These are phyloP conservation scores for Agaricus subrufescens DNA, from an alignment of 768 basidiomycete genomes.

Conservation along the genomic window DNA sequence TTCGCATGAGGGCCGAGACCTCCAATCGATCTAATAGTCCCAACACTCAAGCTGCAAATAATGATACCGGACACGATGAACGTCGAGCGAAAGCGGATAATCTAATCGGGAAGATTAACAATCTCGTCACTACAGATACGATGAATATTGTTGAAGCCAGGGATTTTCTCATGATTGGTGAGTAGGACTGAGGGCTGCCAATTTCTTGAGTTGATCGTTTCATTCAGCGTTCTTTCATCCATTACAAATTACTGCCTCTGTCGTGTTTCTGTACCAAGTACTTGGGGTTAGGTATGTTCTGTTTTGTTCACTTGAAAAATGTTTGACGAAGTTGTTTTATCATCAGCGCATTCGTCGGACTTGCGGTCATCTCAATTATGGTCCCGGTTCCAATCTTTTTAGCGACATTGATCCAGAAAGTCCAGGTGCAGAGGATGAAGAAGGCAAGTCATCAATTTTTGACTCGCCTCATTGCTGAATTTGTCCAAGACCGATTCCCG, in stretches of 20 bases:
- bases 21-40: conserved; percentile 6
- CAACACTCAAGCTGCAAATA: too few species aligned
- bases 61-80: not conserved
- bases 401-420: conserved; percentile 36
- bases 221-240: conserved; percentile 31
- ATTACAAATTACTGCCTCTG: conserved; percentile 32
- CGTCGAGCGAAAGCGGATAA: conserved; percentile 23
- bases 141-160: conserved; percentile 25
- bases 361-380: conserved; percentile 4
- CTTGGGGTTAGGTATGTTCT: conserved; percentile 40
- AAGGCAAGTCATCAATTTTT: conserved; percentile 29
- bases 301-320: not conserved
- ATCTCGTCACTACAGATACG: conserved; percentile 61
- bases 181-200: not conserved
- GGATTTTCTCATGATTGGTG: conserved; percentile 12
- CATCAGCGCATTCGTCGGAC: conserved; percentile 6
- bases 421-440: conserved; percentile 53
- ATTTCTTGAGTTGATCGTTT: not conserved
- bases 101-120: conserved; percentile 71
- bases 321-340: not conserved
- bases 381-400: conserved; percentile 22
- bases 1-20: conserved; percentile 49
- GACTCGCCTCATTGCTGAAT: conserved; percentile 21
- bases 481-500: conserved; percentile 41
- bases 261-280: conserved; percentile 39